These are phyloP conservation scores for Globisporangium spinosum DNA, from an alignment of 352 stramenopile genomes.

Conservation along the genomic window DNA sequence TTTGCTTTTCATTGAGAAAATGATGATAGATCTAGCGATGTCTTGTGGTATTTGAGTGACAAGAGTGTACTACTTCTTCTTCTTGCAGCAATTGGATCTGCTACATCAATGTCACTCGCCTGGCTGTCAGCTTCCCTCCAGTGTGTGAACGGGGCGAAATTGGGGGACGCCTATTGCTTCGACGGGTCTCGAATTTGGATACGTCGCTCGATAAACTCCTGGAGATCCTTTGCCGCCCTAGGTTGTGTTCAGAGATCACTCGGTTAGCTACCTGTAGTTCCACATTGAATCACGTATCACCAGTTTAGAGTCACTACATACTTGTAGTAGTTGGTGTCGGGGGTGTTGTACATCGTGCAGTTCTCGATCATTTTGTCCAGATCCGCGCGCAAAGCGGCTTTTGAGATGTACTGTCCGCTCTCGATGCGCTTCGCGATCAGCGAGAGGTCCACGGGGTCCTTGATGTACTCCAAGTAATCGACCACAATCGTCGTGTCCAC, in stretches of 20 bases:
- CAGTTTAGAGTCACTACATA: conserved; percentile 39
- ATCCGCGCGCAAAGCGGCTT: conserved; percentile 91
- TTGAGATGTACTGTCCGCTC: conserved; percentile 87
- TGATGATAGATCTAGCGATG: not conserved
- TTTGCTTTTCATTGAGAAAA: not conserved
- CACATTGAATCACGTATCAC: not conserved
- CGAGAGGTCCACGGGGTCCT: conserved; percentile 91
- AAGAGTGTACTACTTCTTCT: not conserved
- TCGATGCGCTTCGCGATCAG: conserved; percentile 84
- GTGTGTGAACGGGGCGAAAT: no score
- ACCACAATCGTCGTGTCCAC: conserved; percentile 93
- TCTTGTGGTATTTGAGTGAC: not conserved
- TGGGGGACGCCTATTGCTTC: not conserved
- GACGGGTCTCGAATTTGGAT: conserved; percentile 48
- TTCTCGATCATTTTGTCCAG: conserved; percentile 97
- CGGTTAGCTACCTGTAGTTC: not conserved
- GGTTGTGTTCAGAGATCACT: not conserved
- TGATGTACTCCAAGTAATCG: conserved; percentile 97
- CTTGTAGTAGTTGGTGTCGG: conserved; percentile 95
- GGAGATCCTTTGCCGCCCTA: conserved; percentile 73
- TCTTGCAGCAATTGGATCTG: not conserved
- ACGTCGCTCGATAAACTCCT: conserved; percentile 69
- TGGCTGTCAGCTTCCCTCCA: not conserved
- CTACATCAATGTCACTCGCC: not conserved
- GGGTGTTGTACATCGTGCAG: conserved; percentile 96